Evolutionary conservation across 1,284 basidiomycete genomes (phyloP).

Genomic region (Cutaneotrichosporon arboriforme): DNA sequence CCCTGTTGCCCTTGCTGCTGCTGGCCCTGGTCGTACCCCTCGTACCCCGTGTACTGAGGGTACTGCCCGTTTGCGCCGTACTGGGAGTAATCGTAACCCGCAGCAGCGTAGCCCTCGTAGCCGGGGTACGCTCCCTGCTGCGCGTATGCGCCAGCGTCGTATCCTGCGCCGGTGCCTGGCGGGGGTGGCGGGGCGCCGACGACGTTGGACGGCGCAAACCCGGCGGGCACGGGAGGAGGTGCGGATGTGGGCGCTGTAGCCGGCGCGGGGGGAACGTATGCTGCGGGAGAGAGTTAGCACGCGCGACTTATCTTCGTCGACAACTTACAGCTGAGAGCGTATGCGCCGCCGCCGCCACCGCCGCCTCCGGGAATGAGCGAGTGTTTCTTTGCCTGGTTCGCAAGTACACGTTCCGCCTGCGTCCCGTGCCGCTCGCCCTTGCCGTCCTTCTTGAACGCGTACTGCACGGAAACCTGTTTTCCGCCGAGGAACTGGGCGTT

Average conservation of each 20-base stretch:
- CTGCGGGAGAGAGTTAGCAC: conserved; percentile 5
- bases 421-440: conserved; percentile 97
- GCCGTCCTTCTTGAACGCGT: conserved; percentile 98
- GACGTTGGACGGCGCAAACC: conserved; percentile 45
- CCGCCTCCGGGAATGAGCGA: conserved; percentile 11
- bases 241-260: conserved; percentile 15
- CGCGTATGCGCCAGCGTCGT: conserved; percentile 1
- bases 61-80: no score
- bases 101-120: conserved; percentile 14
- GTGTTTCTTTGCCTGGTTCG: conserved; percentile 73
- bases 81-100: conserved; percentile 20
- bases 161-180: not conserved
- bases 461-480: conserved; percentile 92
- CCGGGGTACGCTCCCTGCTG: conserved; percentile 10
- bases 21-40: conserved; percentile 2
- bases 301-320: not conserved
- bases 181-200: conserved; percentile 18
- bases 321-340: conserved; percentile 30
- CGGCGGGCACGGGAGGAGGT: conserved; percentile 37
- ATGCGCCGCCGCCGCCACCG: conserved; percentile 45
- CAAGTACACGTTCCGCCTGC: conserved; percentile 86
- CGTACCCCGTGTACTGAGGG: conserved; percentile 6
- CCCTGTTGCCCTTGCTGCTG: conserved; percentile 14
- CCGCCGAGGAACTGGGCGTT: conserved; percentile 97
- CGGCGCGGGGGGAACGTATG: conserved; percentile 46